phyloP scores from a whole-genome alignment of 148 eudicot genomes.

The Camellia lanceoleosa region DNA sequence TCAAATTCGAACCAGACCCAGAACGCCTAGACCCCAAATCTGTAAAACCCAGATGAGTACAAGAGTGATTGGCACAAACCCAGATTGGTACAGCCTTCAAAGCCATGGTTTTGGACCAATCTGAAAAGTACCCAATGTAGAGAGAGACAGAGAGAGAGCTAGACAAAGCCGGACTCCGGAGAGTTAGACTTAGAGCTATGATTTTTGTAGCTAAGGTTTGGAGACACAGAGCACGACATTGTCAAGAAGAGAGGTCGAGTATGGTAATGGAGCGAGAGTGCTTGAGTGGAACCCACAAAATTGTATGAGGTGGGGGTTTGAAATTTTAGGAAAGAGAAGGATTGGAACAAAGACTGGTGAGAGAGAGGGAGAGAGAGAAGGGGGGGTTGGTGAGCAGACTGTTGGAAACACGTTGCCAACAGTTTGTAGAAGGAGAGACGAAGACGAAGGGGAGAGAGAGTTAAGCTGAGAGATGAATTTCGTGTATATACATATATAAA shows the following conservation, averaged over 20 bases:
- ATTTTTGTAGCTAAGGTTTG: not conserved
- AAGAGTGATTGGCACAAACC: constrained; percentile 22
- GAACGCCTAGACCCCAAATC: constrained; percentile 15
- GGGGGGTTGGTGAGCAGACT: constrained; percentile 21
- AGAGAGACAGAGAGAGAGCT: not conserved
- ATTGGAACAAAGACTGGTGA: constrained; percentile 5
- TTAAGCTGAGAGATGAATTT: no score
- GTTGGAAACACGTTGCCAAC: constrained; percentile 9
- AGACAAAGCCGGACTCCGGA: not conserved
- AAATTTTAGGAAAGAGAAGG: not conserved
- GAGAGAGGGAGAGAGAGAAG: not conserved
- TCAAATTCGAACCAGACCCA: constrained; percentile 18
- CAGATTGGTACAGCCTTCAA: constrained; percentile 28
- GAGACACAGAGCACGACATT: not conserved
- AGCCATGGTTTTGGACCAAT: constrained; percentile 25
- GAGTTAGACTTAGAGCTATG: not conserved
- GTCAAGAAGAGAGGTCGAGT: not conserved
- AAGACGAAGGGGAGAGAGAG: not conserved
- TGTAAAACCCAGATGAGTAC: constrained; percentile 20
- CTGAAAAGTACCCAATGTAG: not conserved
- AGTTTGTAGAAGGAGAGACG: no score
- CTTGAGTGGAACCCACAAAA: not conserved
- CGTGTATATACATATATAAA: no score
- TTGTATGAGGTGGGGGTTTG: not conserved
- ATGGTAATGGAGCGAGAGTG: not conserved